These are phyloP conservation scores for Magnolia kwangsiensis DNA, from an alignment of 164 flowering plant species.

Conservation along the genomic window DNA sequence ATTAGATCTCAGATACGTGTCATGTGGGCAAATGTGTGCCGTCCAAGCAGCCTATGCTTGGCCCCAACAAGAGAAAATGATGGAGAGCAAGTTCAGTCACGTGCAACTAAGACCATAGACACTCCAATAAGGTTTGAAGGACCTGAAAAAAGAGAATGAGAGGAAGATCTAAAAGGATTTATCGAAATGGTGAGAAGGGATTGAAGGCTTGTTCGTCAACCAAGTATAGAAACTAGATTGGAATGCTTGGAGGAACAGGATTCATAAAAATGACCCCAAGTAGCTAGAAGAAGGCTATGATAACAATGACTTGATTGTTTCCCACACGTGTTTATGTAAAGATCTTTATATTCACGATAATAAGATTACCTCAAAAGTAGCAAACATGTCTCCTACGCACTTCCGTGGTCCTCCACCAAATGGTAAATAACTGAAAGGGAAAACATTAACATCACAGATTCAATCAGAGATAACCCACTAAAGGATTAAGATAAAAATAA, in stretches of 20 bases:
- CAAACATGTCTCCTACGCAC: conserved; percentile 96
- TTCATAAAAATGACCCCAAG: background rate
- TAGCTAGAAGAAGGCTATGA: background rate
- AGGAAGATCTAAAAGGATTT: background rate
- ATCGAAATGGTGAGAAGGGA: background rate
- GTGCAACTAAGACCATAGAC: background rate
- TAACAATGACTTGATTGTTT: background rate
- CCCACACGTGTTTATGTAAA: background rate
- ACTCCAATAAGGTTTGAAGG: background rate
- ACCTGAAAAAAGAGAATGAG: background rate
- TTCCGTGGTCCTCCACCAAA: conserved; percentile 98
- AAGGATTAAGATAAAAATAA: background rate
- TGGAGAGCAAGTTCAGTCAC: background rate
- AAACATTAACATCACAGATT: background rate
- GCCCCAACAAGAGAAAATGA: background rate
- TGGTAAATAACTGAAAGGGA: conserved; percentile 72
- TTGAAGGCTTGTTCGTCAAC: background rate
- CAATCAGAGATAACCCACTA: background rate
- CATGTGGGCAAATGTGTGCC: no score
- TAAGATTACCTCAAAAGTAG: conserved; percentile 76
- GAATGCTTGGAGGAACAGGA: background rate
- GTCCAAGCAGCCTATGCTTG: background rate
- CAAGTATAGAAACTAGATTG: background rate
- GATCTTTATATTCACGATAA: background rate
- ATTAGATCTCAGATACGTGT: no score